These are phyloP conservation scores for Aspergillus texensis DNA, from an alignment of 2,329 filamentous ascomycete genomes.

Conservation along the genomic window DNA sequence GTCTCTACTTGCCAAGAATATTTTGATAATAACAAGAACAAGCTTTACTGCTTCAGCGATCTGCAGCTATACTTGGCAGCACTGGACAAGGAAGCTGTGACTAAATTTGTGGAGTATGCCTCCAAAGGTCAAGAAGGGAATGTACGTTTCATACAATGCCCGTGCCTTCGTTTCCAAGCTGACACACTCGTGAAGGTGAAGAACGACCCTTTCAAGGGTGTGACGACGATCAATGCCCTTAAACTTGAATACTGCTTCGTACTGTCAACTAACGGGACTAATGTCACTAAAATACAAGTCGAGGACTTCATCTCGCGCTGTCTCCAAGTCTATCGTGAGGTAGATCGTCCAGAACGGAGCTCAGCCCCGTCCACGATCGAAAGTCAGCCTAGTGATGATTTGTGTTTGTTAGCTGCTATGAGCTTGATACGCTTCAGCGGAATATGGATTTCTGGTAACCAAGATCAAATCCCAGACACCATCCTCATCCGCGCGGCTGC, in stretches of 20 bases:
- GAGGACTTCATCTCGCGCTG: conserved; percentile 45
- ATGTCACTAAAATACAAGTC: conserved; percentile 28
- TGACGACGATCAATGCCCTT: conserved; percentile 45
- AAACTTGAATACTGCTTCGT: conserved; percentile 48
- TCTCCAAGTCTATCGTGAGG: conserved; percentile 36
- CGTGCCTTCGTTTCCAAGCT: not conserved
- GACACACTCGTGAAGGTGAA: conserved; percentile 19
- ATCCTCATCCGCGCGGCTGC: conserved; percentile 41
- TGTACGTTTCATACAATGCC: conserved; percentile 8
- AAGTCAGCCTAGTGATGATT: conserved; percentile 47
- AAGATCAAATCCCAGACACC: conserved; percentile 27
- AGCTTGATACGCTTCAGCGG: conserved; percentile 38
- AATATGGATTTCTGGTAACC: conserved; percentile 18
- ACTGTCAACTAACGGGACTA: conserved; percentile 34
- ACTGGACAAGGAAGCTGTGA: conserved; percentile 30
- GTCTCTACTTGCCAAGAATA: conserved; percentile 44
- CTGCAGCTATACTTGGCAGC: conserved; percentile 38
- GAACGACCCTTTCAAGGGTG: conserved; percentile 26
- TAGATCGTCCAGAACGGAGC: conserved; percentile 24
- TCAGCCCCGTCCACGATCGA: conserved; percentile 41
- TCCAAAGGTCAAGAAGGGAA: conserved; percentile 21
- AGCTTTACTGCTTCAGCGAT: conserved; percentile 51
- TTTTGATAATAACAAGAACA: conserved; percentile 43
- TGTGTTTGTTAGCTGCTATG: conserved; percentile 48
- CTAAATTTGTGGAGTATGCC: conserved; percentile 32